A percentile compares a stretch with the other conserved stretches of the same genome.
These are phyloP conservation scores for Dianthus caryophyllus DNA, from an alignment of 148 eudicot species.

Conservation along the genomic window DNA sequence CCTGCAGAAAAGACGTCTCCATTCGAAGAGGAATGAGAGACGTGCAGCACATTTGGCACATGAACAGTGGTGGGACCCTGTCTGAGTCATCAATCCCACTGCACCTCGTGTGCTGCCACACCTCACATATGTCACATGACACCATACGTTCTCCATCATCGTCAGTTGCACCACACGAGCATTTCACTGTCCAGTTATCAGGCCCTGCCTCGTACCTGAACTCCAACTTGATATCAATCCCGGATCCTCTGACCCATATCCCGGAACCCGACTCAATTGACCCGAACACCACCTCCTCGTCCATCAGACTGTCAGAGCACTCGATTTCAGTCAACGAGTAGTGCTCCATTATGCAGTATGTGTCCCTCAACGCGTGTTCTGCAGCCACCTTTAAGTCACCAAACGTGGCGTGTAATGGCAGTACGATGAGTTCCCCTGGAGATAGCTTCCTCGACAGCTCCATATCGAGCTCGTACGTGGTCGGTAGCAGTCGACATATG, in stretches of 20 bases:
- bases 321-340: slow-evolving; percentile 39
- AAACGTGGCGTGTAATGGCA: slow-evolving; percentile 57
- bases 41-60: slow-evolving; percentile 56
- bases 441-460: slow-evolving; percentile 20
- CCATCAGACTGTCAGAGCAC: slow-evolving; percentile 30
- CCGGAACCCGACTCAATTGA: slow-evolving; percentile 55
- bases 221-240: slow-evolving; percentile 39
- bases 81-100: slow-evolving; percentile 65
- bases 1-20: slow-evolving; percentile 12
- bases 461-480: slow-evolving; percentile 28
- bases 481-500: slow-evolving; percentile 42
- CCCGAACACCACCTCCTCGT: slow-evolving; percentile 63
- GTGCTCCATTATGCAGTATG: slow-evolving; percentile 49
- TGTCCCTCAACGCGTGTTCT: slow-evolving; percentile 59
- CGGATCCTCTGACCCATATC: slow-evolving; percentile 40
- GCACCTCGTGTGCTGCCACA: slow-evolving; percentile 87
- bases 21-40: slow-evolving; percentile 41
- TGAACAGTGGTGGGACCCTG: slow-evolving; percentile 61
- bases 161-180: slow-evolving; percentile 77
- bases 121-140: slow-evolving; percentile 79
- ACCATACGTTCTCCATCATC: slow-evolving; percentile 98
- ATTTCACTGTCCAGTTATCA: slow-evolving; percentile 69
- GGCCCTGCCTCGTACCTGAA: slow-evolving; percentile 60
- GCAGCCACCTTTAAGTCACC: slow-evolving; percentile 53
- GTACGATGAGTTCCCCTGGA: slow-evolving; percentile 42